Conservation (phyloP, 1,284 basidiomycete genomes). For the Sutorius eximius region DNA sequence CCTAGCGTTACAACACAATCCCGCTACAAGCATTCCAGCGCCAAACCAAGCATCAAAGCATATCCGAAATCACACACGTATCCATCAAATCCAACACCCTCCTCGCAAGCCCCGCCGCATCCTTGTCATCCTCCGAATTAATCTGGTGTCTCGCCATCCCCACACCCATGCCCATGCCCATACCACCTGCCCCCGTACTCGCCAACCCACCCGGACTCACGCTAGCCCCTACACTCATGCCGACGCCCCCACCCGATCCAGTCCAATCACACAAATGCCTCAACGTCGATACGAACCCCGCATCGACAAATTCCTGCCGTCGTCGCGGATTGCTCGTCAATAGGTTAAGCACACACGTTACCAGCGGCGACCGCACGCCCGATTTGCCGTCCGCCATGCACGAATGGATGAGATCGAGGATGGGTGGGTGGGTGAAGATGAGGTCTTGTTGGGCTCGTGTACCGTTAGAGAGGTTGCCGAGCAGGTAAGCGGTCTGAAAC, state of each 20-base stretch:
- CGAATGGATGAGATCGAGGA: slow-evolving; percentile 53
- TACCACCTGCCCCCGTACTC: slow-evolving; percentile 27
- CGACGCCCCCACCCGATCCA: slow-evolving; percentile 19
- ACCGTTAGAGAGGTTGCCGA: slow-evolving; percentile 69
- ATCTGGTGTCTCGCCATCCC: slow-evolving; percentile 20
- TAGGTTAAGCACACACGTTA: slow-evolving; percentile 57
- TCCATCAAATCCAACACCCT: slow-evolving; percentile 50
- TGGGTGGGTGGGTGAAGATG: slow-evolving; percentile 48
- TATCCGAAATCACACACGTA: slow-evolving; percentile 22
- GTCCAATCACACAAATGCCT: slow-evolving; percentile 54
- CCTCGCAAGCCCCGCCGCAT: slow-evolving; percentile 55
- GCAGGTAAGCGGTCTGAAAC: slow-evolving; percentile 51
- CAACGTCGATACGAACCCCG: slow-evolving; percentile 46
- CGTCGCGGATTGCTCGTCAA: slow-evolving; percentile 38
- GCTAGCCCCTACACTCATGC: slow-evolving; percentile 22
- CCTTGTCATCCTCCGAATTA: slow-evolving; percentile 49
- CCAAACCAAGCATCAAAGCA: slow-evolving; percentile 10
- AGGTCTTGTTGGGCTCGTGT: slow-evolving; percentile 44
- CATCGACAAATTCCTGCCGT: slow-evolving; percentile 41
- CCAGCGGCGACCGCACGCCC: slow-evolving; percentile 59
- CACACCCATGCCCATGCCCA: slow-evolving; percentile 19
- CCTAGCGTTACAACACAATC: background rate
- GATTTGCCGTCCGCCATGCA: slow-evolving; percentile 58
- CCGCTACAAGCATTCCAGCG: no score
- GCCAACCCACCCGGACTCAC: slow-evolving; percentile 35